Evolutionary conservation across 331 rosid genomes (phyloP).

Genomic region (Malus hybrid): DNA sequence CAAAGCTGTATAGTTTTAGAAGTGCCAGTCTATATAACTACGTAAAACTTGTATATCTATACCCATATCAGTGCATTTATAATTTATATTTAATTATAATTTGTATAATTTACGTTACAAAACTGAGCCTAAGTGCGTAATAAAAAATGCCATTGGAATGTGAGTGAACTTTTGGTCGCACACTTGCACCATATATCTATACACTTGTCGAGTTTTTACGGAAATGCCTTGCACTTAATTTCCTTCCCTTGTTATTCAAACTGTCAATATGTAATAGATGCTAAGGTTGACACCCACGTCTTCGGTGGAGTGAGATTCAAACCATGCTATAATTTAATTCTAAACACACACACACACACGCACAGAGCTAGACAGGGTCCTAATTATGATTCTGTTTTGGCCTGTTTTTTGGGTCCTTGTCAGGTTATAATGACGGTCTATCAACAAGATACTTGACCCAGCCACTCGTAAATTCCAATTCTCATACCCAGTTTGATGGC

Average conservation of each 20-base stretch:
- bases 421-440: slow-evolving; percentile 55
- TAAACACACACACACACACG: neutral
- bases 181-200: neutral
- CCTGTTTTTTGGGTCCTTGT: neutral
- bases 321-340: no score
- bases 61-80: neutral
- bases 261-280: neutral
- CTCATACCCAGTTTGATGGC: slow-evolving; percentile 53
- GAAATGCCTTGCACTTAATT: neutral
- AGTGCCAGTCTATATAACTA: neutral
- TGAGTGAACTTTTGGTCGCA: neutral
- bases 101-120: neutral
- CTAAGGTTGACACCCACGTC: neutral
- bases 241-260: neutral
- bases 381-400: slow-evolving; percentile 1
- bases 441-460: slow-evolving; percentile 50
- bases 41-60: neutral
- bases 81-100: no score
- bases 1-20: neutral
- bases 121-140: neutral
- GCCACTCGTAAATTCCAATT: slow-evolving; percentile 39
- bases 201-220: neutral
- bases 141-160: neutral
- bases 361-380: neutral
- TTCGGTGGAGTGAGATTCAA: no score